Conservation (phyloP, 495 filamentous ascomycete genomes). For the Jackrogersella multiformis region DNA sequence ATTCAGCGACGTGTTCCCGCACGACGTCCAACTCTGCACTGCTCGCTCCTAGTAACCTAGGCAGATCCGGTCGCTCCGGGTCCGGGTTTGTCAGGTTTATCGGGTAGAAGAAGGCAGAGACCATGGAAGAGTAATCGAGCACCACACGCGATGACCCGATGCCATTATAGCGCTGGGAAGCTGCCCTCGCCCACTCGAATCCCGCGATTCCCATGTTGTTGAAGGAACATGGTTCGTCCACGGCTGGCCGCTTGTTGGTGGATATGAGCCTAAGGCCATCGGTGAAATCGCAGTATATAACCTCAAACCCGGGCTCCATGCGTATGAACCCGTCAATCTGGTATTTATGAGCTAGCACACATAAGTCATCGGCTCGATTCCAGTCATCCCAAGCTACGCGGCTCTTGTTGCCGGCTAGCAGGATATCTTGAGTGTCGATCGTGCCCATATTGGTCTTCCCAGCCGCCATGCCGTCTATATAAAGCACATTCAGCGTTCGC, state of each 20-base stretch:
- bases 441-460: constrained; percentile 68
- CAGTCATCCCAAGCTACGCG: constrained; percentile 45
- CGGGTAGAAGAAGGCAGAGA: constrained; percentile 65
- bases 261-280: constrained; percentile 40
- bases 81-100: constrained; percentile 64
- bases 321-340: constrained; percentile 68
- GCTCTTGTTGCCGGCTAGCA: constrained; percentile 53
- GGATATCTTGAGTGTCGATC: constrained; percentile 66
- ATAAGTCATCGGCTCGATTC: constrained; percentile 59
- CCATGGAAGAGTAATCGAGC: constrained; percentile 70
- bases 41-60: constrained; percentile 55
- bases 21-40: constrained; percentile 52
- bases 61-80: constrained; percentile 49
- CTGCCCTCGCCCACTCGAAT: constrained; percentile 53
- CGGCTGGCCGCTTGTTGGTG: constrained; percentile 7
- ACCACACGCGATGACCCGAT: constrained; percentile 63
- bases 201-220: not conserved
- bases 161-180: constrained; percentile 65
- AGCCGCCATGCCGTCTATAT: constrained; percentile 69
- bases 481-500: constrained; percentile 63
- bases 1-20: constrained; percentile 51
- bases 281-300: constrained; percentile 71
- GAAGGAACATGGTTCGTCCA: constrained; percentile 3
- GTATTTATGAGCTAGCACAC: constrained; percentile 60
- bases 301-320: constrained; percentile 75